Base-by-base conservation (phyloP, 2,329 filamentous ascomycete genomes). In the Proliferodiscus dingleyae region DNA sequence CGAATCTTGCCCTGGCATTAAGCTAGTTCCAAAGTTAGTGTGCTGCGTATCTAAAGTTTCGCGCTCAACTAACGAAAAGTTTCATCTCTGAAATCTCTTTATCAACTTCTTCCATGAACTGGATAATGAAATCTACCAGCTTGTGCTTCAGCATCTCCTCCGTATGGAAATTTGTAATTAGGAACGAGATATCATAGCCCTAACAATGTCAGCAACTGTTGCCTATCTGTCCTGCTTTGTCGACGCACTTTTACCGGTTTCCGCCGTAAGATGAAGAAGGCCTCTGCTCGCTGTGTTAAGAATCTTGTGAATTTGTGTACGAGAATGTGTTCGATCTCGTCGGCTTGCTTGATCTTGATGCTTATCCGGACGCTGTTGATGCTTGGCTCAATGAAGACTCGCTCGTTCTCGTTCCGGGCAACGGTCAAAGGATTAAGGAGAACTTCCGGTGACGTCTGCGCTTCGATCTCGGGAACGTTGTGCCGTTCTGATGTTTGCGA, bases 61-160 rank as follows among this genome's bases (percentile, higher is more conserved):
- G 2, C n/a, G 34, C n/a, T 37, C 24, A 34, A 74, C 88, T 58
- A 78, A 96, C 91, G 69, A 98, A 98, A 61, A 98, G 85, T 78
- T 98, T 98, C 93, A 98, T 97, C 72, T 98, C 94, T 3, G 93
- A 97, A 50, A 98, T 98, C 69, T 98, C 93, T 76, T 98, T 98
- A 69, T 98, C 94, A 4, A 98, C 94, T 67, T 98, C 93, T 69
- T 98, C 91, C 91, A 98, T 97, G 64, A 98, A 98, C 64, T 97
- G 85, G 56, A 98, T 96, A 58, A 98, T 95, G 63, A 98, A 98
- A 67, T 98, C 93, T 26, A 98, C 94, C 58, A 98, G 77, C 74
- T 98, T 97, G 67, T 98, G 91, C 75, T 97, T 97, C 65, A 97
- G 69, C 89, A 98, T 95, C 66, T 94, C 87, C 68, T 97, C 93